Percentiles rank a stretch among this genome's conserved stretches.
These are phyloP conservation scores for Globisporangium perplexum DNA, from an alignment of 352 stramenopile genomes.

Conservation along the genomic window DNA sequence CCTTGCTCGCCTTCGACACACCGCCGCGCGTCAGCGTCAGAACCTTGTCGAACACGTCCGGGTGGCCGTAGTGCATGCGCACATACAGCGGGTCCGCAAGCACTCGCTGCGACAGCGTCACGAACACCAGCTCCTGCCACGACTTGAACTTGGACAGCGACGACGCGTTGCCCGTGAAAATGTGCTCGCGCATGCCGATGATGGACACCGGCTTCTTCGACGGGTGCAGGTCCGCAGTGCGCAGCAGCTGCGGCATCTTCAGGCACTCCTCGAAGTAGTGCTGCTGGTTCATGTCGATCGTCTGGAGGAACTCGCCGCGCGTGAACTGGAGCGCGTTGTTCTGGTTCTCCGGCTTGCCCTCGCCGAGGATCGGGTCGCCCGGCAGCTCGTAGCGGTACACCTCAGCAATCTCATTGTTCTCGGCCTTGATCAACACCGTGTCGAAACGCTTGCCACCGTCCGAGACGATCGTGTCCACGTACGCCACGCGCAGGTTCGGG, in stretches of 20 bases:
- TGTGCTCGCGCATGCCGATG: conserved; percentile 82
- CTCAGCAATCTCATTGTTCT: conserved; percentile 58
- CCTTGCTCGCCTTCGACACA: conserved; percentile 75
- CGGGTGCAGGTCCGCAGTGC: conserved; percentile 54
- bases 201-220: conserved; percentile 72
- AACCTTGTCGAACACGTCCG: conserved; percentile 80
- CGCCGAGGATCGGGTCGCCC: conserved; percentile 75
- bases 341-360: conserved; percentile 85
- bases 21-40: conserved; percentile 61
- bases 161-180: conserved; percentile 75
- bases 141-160: conserved; percentile 80
- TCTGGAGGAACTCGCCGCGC: conserved; percentile 80
- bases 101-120: conserved; percentile 74
- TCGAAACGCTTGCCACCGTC: conserved; percentile 43
- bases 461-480: conserved; percentile 58
- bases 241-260: conserved; percentile 82
- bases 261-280: conserved; percentile 85
- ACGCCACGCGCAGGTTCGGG: conserved; percentile 75
- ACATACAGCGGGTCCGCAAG: conserved; percentile 67
- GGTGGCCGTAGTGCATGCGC: conserved; percentile 81
- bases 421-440: conserved; percentile 66
- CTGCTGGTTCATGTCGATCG: conserved; percentile 89
- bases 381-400: conserved; percentile 76
- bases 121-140: conserved; percentile 76
- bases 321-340: conserved; percentile 81